These are phyloP conservation scores for Globisporangium irregulare DNA, from an alignment of 352 stramenopile genomes.

Conservation along the genomic window DNA sequence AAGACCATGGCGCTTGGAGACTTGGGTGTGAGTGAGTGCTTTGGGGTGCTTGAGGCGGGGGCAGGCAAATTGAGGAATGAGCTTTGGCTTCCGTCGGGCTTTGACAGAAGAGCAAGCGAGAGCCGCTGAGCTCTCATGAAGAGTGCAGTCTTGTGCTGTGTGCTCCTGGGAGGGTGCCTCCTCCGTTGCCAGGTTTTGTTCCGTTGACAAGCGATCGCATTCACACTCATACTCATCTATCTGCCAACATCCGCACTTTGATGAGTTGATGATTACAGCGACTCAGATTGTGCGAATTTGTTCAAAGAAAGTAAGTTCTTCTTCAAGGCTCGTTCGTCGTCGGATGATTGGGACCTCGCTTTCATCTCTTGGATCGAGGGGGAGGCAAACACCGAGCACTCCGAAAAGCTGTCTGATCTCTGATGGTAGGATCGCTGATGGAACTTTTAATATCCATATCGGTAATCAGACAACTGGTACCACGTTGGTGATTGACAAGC, in stretches of 20 bases:
- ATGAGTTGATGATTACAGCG: background rate
- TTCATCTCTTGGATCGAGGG: too few species aligned
- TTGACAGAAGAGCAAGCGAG: background rate
- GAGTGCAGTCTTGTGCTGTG: background rate
- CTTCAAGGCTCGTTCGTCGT: too few species aligned
- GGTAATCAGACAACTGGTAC: background rate
- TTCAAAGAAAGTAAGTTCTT: background rate
- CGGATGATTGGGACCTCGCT: too few species aligned
- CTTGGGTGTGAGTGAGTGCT: background rate
- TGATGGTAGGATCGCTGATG: too few species aligned
- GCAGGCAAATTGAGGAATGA: background rate
- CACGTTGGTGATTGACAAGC: background rate
- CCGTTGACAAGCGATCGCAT: background rate
- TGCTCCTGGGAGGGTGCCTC: background rate
- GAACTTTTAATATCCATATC: too few species aligned
- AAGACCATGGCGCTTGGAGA: background rate
- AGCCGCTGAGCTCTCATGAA: background rate
- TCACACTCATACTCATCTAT: background rate
- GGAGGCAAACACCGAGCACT: too few species aligned
- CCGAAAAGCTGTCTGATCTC: too few species aligned
- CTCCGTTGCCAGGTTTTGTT: background rate
- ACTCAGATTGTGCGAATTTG: background rate
- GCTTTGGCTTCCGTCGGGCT: background rate
- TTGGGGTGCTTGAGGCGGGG: background rate
- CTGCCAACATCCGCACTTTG: background rate